Base-by-base conservation (phyloP, 805 yeast species). In the Candida corydali region DNA sequence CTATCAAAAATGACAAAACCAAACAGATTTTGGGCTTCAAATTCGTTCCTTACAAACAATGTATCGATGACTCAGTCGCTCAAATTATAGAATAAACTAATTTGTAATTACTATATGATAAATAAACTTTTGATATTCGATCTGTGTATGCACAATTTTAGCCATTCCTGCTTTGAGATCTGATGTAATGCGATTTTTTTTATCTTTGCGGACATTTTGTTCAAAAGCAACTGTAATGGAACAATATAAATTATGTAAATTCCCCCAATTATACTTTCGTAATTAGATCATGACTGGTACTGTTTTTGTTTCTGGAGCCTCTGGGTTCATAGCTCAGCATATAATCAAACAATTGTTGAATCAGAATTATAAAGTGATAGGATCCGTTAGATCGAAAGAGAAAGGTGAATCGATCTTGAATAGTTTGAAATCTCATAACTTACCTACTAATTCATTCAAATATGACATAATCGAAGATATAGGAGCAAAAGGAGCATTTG, bases 271-370 rank as follows among this genome's bases (percentile, higher is more conserved):
- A n/a, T n/a, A n/a, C n/a, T n/a, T n/a, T n/a, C n/a, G n/a, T n/a
- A n/a, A n/a, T n/a, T n/a, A n/a, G n/a, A n/a, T n/a, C n/a, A n/a
- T n/a, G n/a, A n/a, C n/a, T 12, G 23, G 32, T 27, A 44, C 47
- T 5, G 73, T 72, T 17, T 64, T 74, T 32, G 62, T 76, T 23
- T 60, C 79, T 2, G 82, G 80, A 20, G 77, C 77, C 10, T 58
- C 73, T 8, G 82, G 82, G 8, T 76, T 65, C 49, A 68, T 76
- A 39, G 79, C 81, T 19, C 66, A 60, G 42, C 76, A 76, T 49
- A 59, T 75, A 12, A 59, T 75, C 35, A 59, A 65, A 32, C 45
- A 49, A 5, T 61, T 76, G 26, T 41, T 73, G 16, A 46, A 54
- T 6, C 51, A 59, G 14, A 62, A 60, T 8, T 73, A 74, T 45